These are phyloP conservation scores for Mucor saturninus DNA, from an alignment of 371 early-diverging fungal species.

Conservation along the genomic window DNA sequence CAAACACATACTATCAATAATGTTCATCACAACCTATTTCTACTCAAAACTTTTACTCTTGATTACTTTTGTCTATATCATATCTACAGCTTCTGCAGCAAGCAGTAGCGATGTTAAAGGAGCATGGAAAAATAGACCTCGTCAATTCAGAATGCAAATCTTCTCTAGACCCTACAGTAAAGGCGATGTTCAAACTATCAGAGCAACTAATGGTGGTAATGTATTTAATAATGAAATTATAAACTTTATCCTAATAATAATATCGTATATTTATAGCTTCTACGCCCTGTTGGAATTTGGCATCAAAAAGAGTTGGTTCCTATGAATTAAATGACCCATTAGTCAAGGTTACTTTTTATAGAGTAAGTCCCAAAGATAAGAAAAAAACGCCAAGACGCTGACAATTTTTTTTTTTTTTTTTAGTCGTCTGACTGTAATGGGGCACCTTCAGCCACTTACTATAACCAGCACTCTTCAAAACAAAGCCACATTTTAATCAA, in stretches of 20 bases:
- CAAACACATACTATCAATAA: neutral
- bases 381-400: neutral
- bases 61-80: neutral
- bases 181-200: slow-evolving; percentile 26
- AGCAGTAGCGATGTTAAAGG: slow-evolving; percentile 5
- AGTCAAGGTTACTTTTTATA: slow-evolving; percentile 33
- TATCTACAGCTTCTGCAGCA: neutral
- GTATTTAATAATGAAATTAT: neutral
- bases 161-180: slow-evolving; percentile 28
- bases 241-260: neutral
- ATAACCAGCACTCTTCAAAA: slow-evolving; percentile 14
- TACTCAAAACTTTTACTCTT: neutral
- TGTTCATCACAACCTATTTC: neutral
- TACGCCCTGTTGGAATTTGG: slow-evolving; percentile 30
- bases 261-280: slow-evolving; percentile 12
- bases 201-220: slow-evolving; percentile 26
- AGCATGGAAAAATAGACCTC: slow-evolving; percentile 29
- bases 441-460: slow-evolving; percentile 25
- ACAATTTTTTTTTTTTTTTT: neutral
- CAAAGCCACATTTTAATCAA: slow-evolving; percentile 30
- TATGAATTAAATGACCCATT: slow-evolving; percentile 35
- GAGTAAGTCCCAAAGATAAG: slow-evolving; percentile 16
- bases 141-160: slow-evolving; percentile 34
- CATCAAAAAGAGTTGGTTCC: slow-evolving; percentile 33
- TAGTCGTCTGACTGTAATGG: slow-evolving; percentile 33